phyloP scores from a whole-genome alignment of 345 rosid species.

The Acer yangbiense region DNA sequence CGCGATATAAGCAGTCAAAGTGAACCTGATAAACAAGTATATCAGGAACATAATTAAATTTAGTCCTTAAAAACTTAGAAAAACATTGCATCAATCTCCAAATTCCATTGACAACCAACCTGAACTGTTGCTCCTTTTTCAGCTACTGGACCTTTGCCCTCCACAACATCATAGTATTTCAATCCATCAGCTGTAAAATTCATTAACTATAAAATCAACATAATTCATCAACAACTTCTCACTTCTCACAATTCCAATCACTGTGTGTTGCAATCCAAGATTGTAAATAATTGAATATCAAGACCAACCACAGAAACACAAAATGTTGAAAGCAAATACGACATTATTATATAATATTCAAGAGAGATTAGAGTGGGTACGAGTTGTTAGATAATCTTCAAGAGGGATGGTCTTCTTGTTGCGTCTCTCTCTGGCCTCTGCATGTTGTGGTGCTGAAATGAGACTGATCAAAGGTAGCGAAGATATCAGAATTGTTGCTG shows the following conservation, averaged over 20 bases:
- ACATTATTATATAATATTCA: not conserved
- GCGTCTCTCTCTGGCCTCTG: slow-evolving; percentile 86
- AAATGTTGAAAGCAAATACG: not conserved
- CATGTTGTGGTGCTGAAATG: slow-evolving; percentile 43
- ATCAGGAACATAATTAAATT: not conserved
- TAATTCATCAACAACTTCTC: not conserved
- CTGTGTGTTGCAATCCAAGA: too few species aligned
- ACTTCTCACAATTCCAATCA: not conserved
- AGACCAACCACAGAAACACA: not conserved
- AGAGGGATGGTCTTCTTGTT: slow-evolving; percentile 66
- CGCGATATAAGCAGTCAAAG: slow-evolving; percentile 75
- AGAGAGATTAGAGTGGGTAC: slow-evolving; percentile 39
- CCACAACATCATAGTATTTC: slow-evolving; percentile 77
- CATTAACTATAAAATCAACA: not conserved
- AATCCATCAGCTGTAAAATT: slow-evolving; percentile 68
- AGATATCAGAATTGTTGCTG: slow-evolving; percentile 46
- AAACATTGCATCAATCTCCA: not conserved
- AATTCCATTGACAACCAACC: slow-evolving; percentile 39
- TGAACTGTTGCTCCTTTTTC: slow-evolving; percentile 73
- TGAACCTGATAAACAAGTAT: slow-evolving; percentile 56
- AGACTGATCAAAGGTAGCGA: slow-evolving; percentile 44
- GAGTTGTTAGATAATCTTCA: slow-evolving; percentile 63
- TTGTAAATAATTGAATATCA: too few species aligned
- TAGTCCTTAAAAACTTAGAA: not conserved
- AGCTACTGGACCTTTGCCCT: slow-evolving; percentile 82